phyloP scores from a whole-genome alignment of 1,139 yeast species.

The Candida sanyaensis region DNA sequence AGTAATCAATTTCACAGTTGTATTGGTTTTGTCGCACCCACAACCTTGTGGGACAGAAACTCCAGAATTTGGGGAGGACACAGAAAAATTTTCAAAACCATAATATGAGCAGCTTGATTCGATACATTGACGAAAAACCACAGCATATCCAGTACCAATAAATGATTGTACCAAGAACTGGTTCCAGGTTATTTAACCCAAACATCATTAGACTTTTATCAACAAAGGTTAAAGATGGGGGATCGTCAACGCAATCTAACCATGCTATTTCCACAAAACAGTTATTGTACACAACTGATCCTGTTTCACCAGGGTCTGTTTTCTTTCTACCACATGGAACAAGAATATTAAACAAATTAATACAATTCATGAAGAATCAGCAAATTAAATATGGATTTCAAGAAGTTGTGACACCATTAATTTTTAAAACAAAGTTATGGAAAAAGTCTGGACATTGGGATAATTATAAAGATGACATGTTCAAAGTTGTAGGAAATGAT shows the following conservation, averaged over 20 bases:
- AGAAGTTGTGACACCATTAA: conserved; percentile 92
- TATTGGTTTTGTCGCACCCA: too few species aligned
- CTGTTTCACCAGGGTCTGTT: conserved; percentile 81
- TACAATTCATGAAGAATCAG: conserved; percentile 81
- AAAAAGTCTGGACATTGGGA: conserved; percentile 96
- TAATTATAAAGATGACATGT: conserved; percentile 94
- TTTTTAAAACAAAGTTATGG: conserved; percentile 85
- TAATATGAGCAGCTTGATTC: too few species aligned
- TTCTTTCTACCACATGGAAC: conserved; percentile 94
- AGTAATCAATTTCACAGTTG: too few species aligned
- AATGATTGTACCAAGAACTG: conserved; percentile 1
- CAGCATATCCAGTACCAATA: not conserved
- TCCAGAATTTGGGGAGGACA: too few species aligned
- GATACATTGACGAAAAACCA: not conserved
- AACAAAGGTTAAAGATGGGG: conserved; percentile 9
- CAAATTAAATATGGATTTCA: conserved; percentile 83
- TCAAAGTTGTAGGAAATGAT: conserved; percentile 64
- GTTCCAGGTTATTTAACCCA: not conserved
- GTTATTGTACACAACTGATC: conserved; percentile 73
- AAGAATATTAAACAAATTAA: conserved; percentile 73
- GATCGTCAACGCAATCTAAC: conserved; percentile 42
- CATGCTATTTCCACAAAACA: conserved; percentile 62
- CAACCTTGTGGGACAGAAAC: too few species aligned
- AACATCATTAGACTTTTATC: conserved; percentile 1
- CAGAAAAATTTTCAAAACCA: too few species aligned